These are phyloP conservation scores for Aureobasidium sp. DNA, from an alignment of 2,329 filamentous ascomycete genomes.

Conservation along the genomic window DNA sequence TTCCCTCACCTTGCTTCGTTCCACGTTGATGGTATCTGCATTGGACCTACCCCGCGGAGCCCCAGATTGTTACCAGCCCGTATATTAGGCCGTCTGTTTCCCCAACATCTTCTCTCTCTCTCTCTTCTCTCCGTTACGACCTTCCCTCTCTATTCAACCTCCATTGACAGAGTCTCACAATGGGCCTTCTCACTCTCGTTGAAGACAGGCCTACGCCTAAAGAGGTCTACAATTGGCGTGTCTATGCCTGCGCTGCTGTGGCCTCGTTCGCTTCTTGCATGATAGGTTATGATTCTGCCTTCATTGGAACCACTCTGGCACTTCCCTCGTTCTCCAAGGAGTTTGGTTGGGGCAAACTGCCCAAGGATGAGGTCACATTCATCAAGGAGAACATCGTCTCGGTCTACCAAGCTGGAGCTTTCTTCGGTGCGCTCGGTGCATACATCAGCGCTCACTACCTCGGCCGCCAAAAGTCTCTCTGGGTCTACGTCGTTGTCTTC, in stretches of 20 bases:
- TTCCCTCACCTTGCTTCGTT: background rate
- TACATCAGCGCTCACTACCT: constrained; percentile 59
- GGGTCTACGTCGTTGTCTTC: constrained; percentile 56
- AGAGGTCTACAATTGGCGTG: constrained; percentile 52
- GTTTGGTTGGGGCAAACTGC: constrained; percentile 52
- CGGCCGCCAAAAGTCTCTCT: constrained; percentile 57
- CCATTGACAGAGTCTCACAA: constrained; percentile 13
- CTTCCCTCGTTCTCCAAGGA: constrained; percentile 61
- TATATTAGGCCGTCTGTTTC: constrained; percentile 5
- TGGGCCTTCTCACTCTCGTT: constrained; percentile 31
- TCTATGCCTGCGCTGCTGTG: constrained; percentile 47
- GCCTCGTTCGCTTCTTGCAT: constrained; percentile 52
- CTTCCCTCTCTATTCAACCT: background rate
- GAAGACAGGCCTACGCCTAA: constrained; percentile 46
- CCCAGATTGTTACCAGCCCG: background rate
- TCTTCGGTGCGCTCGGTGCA: constrained; percentile 67
- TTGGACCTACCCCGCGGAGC: constrained; percentile 1
- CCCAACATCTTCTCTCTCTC: background rate
- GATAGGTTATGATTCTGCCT: constrained; percentile 63
- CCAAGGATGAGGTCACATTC: constrained; percentile 42
- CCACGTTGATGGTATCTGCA: background rate
- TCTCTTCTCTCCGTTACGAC: constrained; percentile 10
- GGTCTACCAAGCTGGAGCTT: constrained; percentile 73
- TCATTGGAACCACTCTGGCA: constrained; percentile 69
- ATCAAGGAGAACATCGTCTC: constrained; percentile 71